Base-by-base conservation (phyloP, 441 rosid genomes). In the Eutrema salsugineum region DNA sequence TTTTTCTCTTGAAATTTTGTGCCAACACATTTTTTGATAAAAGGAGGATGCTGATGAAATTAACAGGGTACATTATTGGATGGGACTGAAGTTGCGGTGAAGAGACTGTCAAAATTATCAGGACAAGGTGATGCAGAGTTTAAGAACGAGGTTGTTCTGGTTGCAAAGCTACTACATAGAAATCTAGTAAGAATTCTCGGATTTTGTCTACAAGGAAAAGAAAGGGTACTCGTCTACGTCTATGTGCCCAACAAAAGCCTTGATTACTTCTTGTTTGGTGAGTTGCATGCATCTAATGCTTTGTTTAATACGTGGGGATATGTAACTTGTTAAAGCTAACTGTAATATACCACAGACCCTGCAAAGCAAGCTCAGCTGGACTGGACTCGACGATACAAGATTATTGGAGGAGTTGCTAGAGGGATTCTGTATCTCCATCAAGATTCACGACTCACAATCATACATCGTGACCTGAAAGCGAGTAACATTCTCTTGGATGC, bases 61-160 rank as follows among this genome's bases (percentile, higher is more conserved):
- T 11, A 30, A 20, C 11, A 57, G 63, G 63, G 63, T 57, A 12
- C 10, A 11, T 36, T 57, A 6, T 36, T 2, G 0, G 16, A 57
- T 57, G 63, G 46, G 46, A 57, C 63, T 57, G 63, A 57, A 17
- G 63, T 57, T 57, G 63, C 63, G 2, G 63, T 57, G 46, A 57
- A 57, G 46, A 57, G 14, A 57, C 30, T 57, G 16, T 57, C 63
- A 0, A 63, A 15, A 39, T 42, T 48, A 48, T 88, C 91, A 14
- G 79, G 78, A 40, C 87, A 86, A 71, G 94, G 91, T 43, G 81
- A 79, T 0, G 2, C 4, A 5, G 91, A 88, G 78, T 88, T 88
- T 54, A 85, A 85, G 77, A 88, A 83, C n/a, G 93, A 88, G 62
- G 91, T 86, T 47, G 11, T 79, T 4, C 61, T 88, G 17, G 68